Evolutionary conservation across 768 basidiomycete genomes (phyloP), one percentile per base, ranked within the genome.

Genomic region (Podaxis sp.): DNA sequence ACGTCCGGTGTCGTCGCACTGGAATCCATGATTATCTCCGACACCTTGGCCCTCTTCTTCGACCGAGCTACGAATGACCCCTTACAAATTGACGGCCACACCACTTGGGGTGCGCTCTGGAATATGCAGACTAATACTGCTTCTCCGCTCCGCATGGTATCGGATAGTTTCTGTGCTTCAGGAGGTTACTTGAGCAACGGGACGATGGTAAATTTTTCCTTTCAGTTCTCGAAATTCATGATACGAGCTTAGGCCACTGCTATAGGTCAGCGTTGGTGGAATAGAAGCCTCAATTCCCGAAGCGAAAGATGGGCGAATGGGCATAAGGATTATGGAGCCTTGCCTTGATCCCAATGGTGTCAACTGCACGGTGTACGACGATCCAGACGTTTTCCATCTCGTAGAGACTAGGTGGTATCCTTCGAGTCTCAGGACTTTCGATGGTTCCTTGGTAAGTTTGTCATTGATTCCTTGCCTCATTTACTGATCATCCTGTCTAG

Each of bases 41-140:
- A 71, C n/a, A 71, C 67, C 8, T 66, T 73, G 11, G 72, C 72
- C 6, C 66, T 73, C 26, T 70, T 73, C 62, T 71, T 73, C 48
- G 72, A 73, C 44, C 56, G 70, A 40, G 72, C 72, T 5, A 71
- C 63, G 17, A 72, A 81, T 60, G 80, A 82, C 46, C 76, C 79
- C 12, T 68, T 81, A 1, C 72, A 67, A 15, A 70, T 81, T 61
- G 72, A 79, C 57, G 76, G 75, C 2, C 79, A 80, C 61, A 69
- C 77, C 13, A 80, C 81, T 5, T 82, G 81, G 81, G 78, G 76
- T 36, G 79, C 77, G 6, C 68, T 82, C 20, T 76, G 79, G 68
- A 73, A 81, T 60, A 64, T 82, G 13, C 69, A 74, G 60, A 80
- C 78, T 2, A 76, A 78, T 40, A 74, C 69, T 10, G 72, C 74